Evolutionary conservation across 768 basidiomycete species (phyloP), one percentile per base, ranked within the genome.

Genomic region (Hypholoma sublateritium): DNA sequence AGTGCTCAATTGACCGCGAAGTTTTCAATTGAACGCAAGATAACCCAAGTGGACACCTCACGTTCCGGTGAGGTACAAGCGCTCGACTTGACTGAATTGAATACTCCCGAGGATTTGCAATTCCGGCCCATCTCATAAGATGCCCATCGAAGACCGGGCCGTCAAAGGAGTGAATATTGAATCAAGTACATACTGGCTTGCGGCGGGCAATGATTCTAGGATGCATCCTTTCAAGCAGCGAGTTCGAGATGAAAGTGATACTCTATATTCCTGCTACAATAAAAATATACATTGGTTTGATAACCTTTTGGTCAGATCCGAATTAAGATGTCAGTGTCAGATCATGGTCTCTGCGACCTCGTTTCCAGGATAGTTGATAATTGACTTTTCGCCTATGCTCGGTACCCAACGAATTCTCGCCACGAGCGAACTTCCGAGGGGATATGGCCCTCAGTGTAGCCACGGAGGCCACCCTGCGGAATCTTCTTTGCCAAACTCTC

Each of bases 361-460:
- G 19, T 56, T 12, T 49, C 35, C 39, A 56, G 24, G 28, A 55
- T 28, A 32, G 14, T 32, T 19, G 37, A 16, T 49, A 45, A 9
- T 32, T 32, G 28, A 32, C 9, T 32, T 32, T 32, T 32, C 17
- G 45, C 42, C 12, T 63, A 92, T 36, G 86, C 88, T 51, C 81
- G 80, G 59, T 75, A 74, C 13, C 92, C 92, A 43, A 94, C 84
- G 70, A 93, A 98, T 71, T 95, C 91, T 56, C 83, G 77, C 95
- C 95, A 98, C 32, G 92, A 93, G 64, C 82, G 83, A 65, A 99
- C 95, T 71, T 98, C 96, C 1, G 88, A 80, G 32, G 96, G 96
- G 62, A 96, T 88, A 34, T 79, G 85, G 17, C 95, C 96, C 72
- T 98, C 95, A 28, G 78, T 77, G 70, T 98, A 99, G 21, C 80